Percentiles rank a stretch among this genome's conserved stretches.
Conservation (phyloP, 345 rosid genomes). For the Geranium brycei region DNA sequence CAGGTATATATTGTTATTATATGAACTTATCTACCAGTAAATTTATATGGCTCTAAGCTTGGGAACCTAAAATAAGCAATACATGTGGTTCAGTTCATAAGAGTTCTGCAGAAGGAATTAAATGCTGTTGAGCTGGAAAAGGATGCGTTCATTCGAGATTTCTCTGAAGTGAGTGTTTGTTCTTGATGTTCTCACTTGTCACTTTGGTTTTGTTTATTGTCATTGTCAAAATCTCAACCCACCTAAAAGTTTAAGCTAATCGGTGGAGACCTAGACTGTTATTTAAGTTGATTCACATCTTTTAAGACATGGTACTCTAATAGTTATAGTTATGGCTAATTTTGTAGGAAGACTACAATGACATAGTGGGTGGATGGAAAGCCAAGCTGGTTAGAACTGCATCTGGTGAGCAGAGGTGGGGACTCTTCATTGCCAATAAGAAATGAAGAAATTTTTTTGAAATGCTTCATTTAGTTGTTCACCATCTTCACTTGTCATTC, state of each 20-base stretch:
- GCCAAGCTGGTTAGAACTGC: conserved; percentile 32
- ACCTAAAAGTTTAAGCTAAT: no score
- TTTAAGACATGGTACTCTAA: no score
- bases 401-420: conserved; percentile 37
- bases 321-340: neutral
- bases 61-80: neutral
- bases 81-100: conserved; percentile 44
- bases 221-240: neutral
- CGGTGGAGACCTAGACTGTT: no score
- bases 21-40: no score
- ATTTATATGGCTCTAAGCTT: neutral
- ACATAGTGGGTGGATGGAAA: conserved; percentile 39
- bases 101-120: conserved; percentile 59
- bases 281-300: no score
- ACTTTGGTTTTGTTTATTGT: no score
- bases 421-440: conserved; percentile 29
- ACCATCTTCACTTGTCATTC: no score
- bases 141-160: conserved; percentile 55
- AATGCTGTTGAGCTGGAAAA: conserved; percentile 57
- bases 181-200: neutral
- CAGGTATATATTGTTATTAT: conserved; percentile 38
- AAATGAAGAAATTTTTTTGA: neutral
- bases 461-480: no score
- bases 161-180: conserved; percentile 46
- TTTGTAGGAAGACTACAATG: conserved; percentile 64